Percentiles rank a stretch among this genome's conserved stretches.
Evolutionary conservation across 306 rosid genomes (phyloP).

Genomic region (Trichosanthes truncata): DNA sequence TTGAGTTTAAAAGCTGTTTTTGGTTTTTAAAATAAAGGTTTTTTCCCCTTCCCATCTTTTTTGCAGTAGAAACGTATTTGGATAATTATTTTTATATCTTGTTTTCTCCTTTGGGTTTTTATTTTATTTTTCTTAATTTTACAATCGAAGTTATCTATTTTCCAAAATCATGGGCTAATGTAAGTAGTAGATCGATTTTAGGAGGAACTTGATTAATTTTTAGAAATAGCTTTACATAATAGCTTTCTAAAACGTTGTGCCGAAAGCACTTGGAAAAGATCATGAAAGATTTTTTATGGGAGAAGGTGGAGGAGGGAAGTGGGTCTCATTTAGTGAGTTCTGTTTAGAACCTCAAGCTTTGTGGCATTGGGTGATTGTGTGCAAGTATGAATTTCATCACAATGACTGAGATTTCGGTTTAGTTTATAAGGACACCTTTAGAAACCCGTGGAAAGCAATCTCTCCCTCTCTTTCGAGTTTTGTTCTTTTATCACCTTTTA

Average conservation of each 20-base stretch:
- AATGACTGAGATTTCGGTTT: neutral
- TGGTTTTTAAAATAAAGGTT: neutral
- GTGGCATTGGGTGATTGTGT: neutral
- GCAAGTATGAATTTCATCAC: neutral
- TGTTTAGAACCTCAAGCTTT: neutral
- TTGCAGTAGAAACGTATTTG: neutral
- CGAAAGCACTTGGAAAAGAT: neutral
- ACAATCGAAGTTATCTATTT: neutral
- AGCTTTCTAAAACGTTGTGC: neutral
- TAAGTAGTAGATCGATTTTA: neutral
- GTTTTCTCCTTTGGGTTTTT: neutral
- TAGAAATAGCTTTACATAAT: neutral
- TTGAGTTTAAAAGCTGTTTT: neutral
- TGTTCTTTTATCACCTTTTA: neutral
- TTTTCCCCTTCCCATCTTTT: neutral
- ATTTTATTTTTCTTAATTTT: neutral
- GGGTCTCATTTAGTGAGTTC: neutral
- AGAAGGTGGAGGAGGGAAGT: neutral
- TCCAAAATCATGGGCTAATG: neutral
- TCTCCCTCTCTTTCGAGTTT: too few relatives aligned
- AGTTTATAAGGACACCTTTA: neutral
- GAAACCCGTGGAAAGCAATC: too few relatives aligned
- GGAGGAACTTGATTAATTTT: neutral
- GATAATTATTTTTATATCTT: neutral
- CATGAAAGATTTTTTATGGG: neutral